Evolutionary conservation across 768 basidiomycete species (phyloP).

Genomic region (Calvatia gigantea): DNA sequence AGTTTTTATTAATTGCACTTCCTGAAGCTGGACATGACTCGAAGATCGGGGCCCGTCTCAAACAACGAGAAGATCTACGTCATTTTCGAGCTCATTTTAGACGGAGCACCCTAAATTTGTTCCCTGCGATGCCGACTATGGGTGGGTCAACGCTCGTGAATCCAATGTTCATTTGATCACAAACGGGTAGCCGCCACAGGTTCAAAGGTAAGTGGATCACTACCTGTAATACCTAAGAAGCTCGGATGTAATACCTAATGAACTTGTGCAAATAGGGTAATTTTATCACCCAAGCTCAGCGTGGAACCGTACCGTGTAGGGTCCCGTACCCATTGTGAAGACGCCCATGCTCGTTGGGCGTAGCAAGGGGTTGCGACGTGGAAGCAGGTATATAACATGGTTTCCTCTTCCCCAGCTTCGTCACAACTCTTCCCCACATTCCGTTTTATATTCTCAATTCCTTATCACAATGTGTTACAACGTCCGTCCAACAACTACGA

Average conservation of each 20-base stretch:
- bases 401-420: slow-evolving; percentile 18
- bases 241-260: background rate
- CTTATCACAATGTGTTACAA: slow-evolving; percentile 64
- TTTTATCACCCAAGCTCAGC: slow-evolving; percentile 1
- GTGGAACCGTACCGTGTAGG: background rate
- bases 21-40: background rate
- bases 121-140: background rate
- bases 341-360: background rate
- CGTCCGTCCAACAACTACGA: slow-evolving; percentile 35
- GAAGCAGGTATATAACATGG: slow-evolving; percentile 3
- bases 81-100: background rate
- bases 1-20: background rate
- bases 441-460: slow-evolving; percentile 7
- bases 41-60: background rate
- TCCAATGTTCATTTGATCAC: background rate
- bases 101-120: background rate
- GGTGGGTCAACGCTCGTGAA: background rate
- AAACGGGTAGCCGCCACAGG: background rate
- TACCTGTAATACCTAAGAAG: background rate
- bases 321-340: background rate
- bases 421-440: slow-evolving; percentile 18
- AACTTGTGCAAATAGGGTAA: slow-evolving; percentile 1
- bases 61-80: background rate
- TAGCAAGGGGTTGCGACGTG: background rate
- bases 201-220: background rate